phyloP scores from a whole-genome alignment of 2,329 filamentous ascomycete species.

The Colletotrichum lentis region DNA sequence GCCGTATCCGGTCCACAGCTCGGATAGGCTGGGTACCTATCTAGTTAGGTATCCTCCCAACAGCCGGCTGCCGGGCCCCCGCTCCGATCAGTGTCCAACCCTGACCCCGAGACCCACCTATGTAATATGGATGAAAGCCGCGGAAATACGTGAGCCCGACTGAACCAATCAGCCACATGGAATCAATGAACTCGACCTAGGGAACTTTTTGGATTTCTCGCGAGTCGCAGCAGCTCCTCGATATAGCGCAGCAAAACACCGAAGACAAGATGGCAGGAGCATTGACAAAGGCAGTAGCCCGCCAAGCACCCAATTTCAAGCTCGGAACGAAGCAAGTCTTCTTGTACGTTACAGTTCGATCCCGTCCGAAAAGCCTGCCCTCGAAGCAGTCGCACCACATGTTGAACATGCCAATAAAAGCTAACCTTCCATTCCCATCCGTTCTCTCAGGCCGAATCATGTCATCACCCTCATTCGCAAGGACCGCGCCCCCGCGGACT shows the following conservation, averaged over 20 bases:
- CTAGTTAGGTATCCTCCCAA: not conserved
- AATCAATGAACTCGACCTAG: not conserved
- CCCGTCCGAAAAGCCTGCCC: not conserved
- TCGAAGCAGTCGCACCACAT: not conserved
- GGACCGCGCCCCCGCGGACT: constrained; percentile 75
- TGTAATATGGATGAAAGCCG: too few relatives aligned
- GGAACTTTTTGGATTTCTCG: constrained; percentile 33
- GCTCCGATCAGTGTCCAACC: not conserved
- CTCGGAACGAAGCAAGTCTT: constrained; percentile 64
- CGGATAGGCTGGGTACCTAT: not conserved
- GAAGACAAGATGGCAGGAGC: constrained; percentile 50
- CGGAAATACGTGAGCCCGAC: constrained; percentile 33
- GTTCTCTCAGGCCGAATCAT: constrained; percentile 74
- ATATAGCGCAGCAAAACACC: constrained; percentile 17
- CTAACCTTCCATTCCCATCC: constrained; percentile 4
- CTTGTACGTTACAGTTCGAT: constrained; percentile 54
- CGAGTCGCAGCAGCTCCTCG: constrained; percentile 5
- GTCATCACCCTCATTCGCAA: constrained; percentile 79
- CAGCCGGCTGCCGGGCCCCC: not conserved
- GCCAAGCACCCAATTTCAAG: constrained; percentile 54
- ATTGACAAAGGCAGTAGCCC: constrained; percentile 49
- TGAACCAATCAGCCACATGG: constrained; percentile 26
- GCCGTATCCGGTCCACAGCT: not conserved
- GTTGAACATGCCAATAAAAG: not conserved
- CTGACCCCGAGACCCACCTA: not conserved